Base-by-base conservation (phyloP, 2,329 filamentous ascomycete species). In the Neonectria sp. region DNA sequence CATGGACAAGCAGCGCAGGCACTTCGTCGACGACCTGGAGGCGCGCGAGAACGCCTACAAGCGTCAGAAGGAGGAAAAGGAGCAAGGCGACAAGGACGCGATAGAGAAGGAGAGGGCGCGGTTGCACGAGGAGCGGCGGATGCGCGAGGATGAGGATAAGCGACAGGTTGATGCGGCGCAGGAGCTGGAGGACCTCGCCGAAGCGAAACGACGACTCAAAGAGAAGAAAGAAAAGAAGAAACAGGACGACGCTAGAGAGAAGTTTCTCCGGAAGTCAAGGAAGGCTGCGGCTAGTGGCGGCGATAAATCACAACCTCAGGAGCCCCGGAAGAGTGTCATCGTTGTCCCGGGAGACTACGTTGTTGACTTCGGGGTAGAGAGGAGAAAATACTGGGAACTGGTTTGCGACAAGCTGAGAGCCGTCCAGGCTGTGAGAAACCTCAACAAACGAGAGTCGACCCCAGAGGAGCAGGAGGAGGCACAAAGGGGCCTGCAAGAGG, bases 1-100 rank as follows among this genome's bases (percentile, higher is more conserved):
- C 68, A 92, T 97, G 82, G 91, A 93, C 74, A 90, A 90, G 55
- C 88, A 91, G 80, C 86, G 92, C 73, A 86, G 93, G 77, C 88
- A 90, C 73, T 93, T 97, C 88, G 93, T 93, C 71, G 94, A 97
- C 76, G 95, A 98, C 77, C 83, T 98, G 57, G 95, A 97, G 82
- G 88, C 89, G 29, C 85, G 93, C 24, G 95, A 97, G 80, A 84
- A 88, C 33, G 90, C 91, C 3, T 84, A 90, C 58, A 91, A 89
- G 77, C 82, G 89, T 49, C 83, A 89, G 68, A 87, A 87, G 81
- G 87, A 84, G 37, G 86, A 81, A 13, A 81, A 81, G 61, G 80
- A 83, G 52, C 78, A 82, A 60, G 69, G 69, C 9, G 75, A 78
- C 6, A 75, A 75, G 53, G 77, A 82, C n/a, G 73, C 73, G 49